phyloP scores from a whole-genome alignment of 2,329 filamentous ascomycete species.

The Calonectria crousiana region DNA sequence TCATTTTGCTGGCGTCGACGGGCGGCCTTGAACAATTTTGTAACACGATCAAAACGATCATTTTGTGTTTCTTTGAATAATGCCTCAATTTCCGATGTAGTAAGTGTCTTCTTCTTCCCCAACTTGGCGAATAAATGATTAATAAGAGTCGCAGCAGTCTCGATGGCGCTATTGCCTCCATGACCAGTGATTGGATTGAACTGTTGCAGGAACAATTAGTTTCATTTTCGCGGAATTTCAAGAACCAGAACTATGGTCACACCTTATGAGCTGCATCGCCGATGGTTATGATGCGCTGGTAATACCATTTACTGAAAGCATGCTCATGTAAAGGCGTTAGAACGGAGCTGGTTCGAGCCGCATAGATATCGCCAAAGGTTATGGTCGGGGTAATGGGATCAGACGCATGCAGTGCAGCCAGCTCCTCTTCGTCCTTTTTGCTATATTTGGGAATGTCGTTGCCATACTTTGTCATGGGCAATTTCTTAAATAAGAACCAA shows the following conservation, averaged over 20 bases:
- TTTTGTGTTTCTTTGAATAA: not conserved
- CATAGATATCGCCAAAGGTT: not conserved
- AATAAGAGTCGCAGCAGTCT: not conserved
- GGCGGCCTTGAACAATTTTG: not conserved
- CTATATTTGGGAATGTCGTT: not conserved
- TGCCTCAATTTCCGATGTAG: not conserved
- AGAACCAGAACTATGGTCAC: too few species aligned
- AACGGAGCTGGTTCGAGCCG: not conserved
- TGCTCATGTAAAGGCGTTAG: not conserved
- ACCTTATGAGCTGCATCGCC: not conserved
- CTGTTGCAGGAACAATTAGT: not conserved
- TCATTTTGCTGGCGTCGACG: not conserved
- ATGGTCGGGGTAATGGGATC: not conserved
- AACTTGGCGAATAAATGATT: not conserved
- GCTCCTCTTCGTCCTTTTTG: not conserved
- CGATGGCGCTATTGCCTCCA: conserved; percentile 7
- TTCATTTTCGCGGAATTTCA: too few species aligned
- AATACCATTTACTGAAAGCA: not conserved
- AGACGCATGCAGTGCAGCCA: not conserved
- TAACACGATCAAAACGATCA: not conserved
- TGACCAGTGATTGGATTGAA: not conserved
- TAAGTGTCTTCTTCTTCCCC: not conserved
- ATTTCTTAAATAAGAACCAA: not conserved
- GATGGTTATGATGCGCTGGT: not conserved
- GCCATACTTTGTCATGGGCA: not conserved